A percentile compares a stretch with the other conserved stretches of the same genome.
phyloP scores from a whole-genome alignment of 2,329 filamentous ascomycete genomes.

The Ophiocordyceps camponoti-floridani region DNA sequence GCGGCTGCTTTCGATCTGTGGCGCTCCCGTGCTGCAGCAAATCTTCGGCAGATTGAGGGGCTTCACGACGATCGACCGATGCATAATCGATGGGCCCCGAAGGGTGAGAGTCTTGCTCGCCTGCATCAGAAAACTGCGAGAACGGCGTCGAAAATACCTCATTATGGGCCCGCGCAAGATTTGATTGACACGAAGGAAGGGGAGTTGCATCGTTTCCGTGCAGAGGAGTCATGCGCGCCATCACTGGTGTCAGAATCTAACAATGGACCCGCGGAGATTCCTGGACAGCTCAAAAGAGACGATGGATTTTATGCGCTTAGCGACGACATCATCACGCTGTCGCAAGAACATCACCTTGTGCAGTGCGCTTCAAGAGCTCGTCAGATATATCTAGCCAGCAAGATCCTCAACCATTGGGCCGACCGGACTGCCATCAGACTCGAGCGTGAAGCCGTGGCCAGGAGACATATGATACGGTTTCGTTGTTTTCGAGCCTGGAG shows the following conservation, averaged over 20 bases:
- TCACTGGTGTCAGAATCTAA: background rate
- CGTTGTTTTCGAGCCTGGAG: conserved; percentile 20
- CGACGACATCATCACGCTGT: background rate
- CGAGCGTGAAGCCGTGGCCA: conserved; percentile 47
- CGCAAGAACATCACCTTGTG: conserved; percentile 9
- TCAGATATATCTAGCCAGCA: conserved; percentile 38
- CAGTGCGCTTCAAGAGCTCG: conserved; percentile 43
- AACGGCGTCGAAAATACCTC: background rate
- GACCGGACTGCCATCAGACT: conserved; percentile 45
- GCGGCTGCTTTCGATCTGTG: conserved; percentile 6
- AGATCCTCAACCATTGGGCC: conserved; percentile 37
- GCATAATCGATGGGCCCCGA: background rate
- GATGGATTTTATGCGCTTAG: background rate
- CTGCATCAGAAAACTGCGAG: background rate
- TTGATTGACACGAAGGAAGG: background rate
- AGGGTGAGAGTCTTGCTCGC: background rate
- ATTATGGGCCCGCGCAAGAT: background rate
- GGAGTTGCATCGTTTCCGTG: background rate
- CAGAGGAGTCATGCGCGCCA: background rate
- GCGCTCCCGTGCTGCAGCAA: conserved; percentile 2
- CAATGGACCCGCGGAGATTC: background rate
- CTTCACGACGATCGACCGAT: background rate
- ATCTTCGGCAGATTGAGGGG: background rate
- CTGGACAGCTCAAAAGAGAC: background rate
- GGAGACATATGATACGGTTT: conserved; percentile 50